Percentiles rank a stretch among this genome's conserved stretches.
Conservation (phyloP, 768 basidiomycete genomes). For the Daedaleopsis sinensis region DNA sequence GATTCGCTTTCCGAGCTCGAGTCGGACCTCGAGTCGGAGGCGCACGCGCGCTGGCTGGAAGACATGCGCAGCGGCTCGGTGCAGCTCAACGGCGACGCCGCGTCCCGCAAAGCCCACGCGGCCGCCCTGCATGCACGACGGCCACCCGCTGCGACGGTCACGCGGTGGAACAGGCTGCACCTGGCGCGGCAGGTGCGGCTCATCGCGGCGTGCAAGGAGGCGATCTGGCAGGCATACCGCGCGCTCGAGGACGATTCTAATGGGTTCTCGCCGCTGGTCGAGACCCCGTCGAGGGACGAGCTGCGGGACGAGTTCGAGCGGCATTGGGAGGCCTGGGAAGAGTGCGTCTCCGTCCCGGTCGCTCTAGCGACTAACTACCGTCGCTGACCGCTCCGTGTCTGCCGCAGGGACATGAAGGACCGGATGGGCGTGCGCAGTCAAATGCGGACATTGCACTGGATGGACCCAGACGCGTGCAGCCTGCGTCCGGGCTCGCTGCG, state of each 20-base stretch:
- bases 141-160: conserved; percentile 33
- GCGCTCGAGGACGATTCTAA: conserved; percentile 37
- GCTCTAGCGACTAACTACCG: too few species aligned
- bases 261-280: conserved; percentile 20
- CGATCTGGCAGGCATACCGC: conserved; percentile 67
- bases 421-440: conserved; percentile 62
- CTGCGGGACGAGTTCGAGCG: conserved; percentile 62
- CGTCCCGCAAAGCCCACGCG: not conserved
- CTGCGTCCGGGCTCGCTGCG: not conserved
- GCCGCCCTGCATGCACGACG: conserved; percentile 10
- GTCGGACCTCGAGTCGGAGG: not conserved
- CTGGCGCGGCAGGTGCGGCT: conserved; percentile 60
- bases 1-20: not conserved
- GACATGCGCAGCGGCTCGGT: conserved; percentile 13
- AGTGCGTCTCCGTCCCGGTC: conserved; percentile 44
- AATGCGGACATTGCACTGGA: conserved; percentile 55
- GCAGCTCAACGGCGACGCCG: conserved; percentile 10
- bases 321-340: conserved; percentile 72
- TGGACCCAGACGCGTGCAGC: not conserved
- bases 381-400: not conserved
- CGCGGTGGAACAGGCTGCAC: conserved; percentile 64
- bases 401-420: conserved; percentile 71
- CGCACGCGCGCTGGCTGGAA: not conserved
- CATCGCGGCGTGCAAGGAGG: conserved; percentile 66
- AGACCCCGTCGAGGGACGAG: conserved; percentile 6